Conservation (phyloP, 257 asterid genomes). For the Lavandula angustifolia region DNA sequence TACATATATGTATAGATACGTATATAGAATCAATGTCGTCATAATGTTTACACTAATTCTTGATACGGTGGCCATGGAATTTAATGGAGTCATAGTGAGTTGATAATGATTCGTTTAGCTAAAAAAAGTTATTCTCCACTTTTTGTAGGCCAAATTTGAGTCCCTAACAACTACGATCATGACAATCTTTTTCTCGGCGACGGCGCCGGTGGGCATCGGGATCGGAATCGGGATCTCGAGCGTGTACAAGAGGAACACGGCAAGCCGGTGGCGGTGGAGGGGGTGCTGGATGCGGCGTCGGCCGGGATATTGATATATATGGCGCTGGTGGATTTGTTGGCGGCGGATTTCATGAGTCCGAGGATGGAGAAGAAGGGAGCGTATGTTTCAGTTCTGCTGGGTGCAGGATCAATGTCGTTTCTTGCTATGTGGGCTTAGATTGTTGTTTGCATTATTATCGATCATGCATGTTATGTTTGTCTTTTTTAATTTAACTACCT, state of each 20-base stretch:
- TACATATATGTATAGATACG: background rate
- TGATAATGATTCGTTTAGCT: background rate
- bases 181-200: slow-evolving; percentile 49
- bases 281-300: slow-evolving; percentile 51
- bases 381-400: slow-evolving; percentile 46
- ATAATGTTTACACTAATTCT: slow-evolving; percentile 34
- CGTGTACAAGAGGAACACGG: slow-evolving; percentile 38
- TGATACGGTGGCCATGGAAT: slow-evolving; percentile 23
- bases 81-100: slow-evolving; percentile 21
- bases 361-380: slow-evolving; percentile 52
- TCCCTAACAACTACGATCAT: slow-evolving; percentile 37
- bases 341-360: slow-evolving; percentile 56
- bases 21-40: slow-evolving; percentile 32
- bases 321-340: slow-evolving; percentile 61
- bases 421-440: slow-evolving; percentile 59
- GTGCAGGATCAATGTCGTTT: slow-evolving; percentile 60
- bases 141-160: slow-evolving; percentile 47
- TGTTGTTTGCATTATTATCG: background rate
- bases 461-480: no score
- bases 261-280: slow-evolving; percentile 40
- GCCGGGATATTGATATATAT: slow-evolving; percentile 60
- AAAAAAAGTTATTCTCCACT: no score
- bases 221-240: slow-evolving; percentile 49
- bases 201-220: slow-evolving; percentile 56
- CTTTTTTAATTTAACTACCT: no score